A percentile compares a stretch with the other conserved stretches of the same genome.
Evolutionary conservation across 176 grass and related monocot genomes (phyloP).

Genomic region (Eleusine coracana): DNA sequence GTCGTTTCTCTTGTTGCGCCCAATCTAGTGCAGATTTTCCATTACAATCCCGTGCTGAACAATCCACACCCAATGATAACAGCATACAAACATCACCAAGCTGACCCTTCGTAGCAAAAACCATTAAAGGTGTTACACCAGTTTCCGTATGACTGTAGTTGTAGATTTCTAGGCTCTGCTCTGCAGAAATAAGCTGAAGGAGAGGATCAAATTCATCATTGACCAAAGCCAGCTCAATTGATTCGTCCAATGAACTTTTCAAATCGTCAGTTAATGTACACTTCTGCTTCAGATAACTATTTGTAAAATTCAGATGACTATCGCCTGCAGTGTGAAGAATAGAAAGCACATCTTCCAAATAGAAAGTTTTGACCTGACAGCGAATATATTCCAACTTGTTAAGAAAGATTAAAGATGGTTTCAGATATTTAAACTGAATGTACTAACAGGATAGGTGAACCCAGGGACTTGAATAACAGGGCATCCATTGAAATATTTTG

Average conservation of each 20-base stretch:
- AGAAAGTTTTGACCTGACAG: conserved; percentile 81
- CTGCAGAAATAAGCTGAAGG: conserved; percentile 75
- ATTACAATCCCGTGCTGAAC: conserved; percentile 67
- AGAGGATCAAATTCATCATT: conserved; percentile 94
- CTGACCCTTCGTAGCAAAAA: conserved; percentile 87
- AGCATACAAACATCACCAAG: conserved; percentile 88
- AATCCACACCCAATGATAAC: conserved; percentile 88
- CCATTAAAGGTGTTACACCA: conserved; percentile 90
- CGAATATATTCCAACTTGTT: conserved; percentile 29
- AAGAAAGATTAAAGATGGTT: conserved; percentile 26
- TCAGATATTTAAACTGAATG: conserved; percentile 17
- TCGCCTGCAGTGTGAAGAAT: conserved; percentile 66
- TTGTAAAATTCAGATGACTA: conserved; percentile 62
- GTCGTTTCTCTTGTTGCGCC: conserved; percentile 81
- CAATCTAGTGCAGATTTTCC: conserved; percentile 75
- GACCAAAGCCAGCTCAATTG: conserved; percentile 78
- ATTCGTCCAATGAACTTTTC: conserved; percentile 83
- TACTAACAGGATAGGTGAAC: conserved; percentile 93
- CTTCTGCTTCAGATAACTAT: conserved; percentile 38
- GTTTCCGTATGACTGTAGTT: conserved; percentile 86
- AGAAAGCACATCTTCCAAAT: conserved; percentile 95
- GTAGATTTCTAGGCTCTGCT: conserved; percentile 70
- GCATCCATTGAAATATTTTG: conserved; percentile 90
- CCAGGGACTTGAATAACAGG: conserved; percentile 92
- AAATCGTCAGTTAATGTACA: conserved; percentile 64